These are phyloP conservation scores for Psilocybe cubensis DNA, from an alignment of 768 basidiomycete species.

Conservation along the genomic window DNA sequence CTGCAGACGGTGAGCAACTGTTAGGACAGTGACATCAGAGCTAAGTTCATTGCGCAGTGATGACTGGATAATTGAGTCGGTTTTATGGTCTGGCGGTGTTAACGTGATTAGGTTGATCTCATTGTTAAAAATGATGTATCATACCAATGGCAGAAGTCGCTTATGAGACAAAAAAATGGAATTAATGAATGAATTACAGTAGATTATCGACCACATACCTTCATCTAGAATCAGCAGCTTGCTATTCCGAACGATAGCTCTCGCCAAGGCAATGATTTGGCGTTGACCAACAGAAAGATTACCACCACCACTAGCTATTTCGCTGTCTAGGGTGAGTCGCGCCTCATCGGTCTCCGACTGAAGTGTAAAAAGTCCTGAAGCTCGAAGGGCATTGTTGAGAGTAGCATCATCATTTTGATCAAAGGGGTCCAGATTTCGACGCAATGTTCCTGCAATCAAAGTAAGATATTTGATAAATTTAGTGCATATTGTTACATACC, in stretches of 20 bases:
- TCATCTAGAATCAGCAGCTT: conserved; percentile 12
- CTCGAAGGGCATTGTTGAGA: not conserved
- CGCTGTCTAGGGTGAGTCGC: conserved; percentile 42
- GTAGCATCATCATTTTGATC: conserved; percentile 4
- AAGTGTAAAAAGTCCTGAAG: not conserved
- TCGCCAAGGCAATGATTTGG: conserved; percentile 10
- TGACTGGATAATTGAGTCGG: conserved; percentile 69
- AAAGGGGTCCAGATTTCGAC: conserved; percentile 5
- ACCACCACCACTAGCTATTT: conserved; percentile 8
- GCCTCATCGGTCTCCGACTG: conserved; percentile 16
- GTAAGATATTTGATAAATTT: not conserved
- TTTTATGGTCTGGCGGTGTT: conserved; percentile 47
- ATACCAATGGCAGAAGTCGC: not conserved
- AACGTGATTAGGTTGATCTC: not conserved
- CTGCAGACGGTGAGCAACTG: conserved; percentile 69
- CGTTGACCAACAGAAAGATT: conserved; percentile 12
- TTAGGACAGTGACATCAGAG: conserved; percentile 61
- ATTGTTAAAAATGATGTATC: not conserved
- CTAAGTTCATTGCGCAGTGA: conserved; percentile 67
- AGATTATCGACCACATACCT: conserved; percentile 4
- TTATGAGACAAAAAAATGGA: not conserved
- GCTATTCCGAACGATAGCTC: conserved; percentile 12
- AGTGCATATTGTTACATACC: not conserved
- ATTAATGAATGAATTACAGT: too few species aligned
- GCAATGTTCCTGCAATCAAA: not conserved